Percentiles rank a stretch among this genome's conserved stretches.
These are phyloP conservation scores for Gyrodon lividus DNA, from an alignment of 768 basidiomycete genomes.

Conservation along the genomic window DNA sequence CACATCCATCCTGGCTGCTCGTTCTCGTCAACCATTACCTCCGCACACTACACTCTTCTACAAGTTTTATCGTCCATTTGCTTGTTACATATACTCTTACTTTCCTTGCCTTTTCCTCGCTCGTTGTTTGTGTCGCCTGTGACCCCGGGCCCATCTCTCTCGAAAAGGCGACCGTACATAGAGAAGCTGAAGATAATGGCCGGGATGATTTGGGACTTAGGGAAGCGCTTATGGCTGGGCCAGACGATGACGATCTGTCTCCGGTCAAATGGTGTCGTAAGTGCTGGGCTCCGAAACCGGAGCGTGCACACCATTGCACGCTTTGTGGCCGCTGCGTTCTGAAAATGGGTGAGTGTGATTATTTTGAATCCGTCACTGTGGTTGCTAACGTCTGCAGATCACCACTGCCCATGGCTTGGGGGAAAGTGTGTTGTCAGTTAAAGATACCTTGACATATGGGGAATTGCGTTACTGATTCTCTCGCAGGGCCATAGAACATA, in stretches of 20 bases:
- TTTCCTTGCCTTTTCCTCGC: conserved; percentile 68
- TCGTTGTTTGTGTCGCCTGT: conserved; percentile 68
- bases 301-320: conserved; percentile 77
- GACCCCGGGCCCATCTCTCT: conserved; percentile 66
- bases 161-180: conserved; percentile 21
- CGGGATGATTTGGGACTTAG: conserved; percentile 48
- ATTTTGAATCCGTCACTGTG: neutral
- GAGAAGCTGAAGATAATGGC: conserved; percentile 29
- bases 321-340: conserved; percentile 76
- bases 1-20: conserved; percentile 72
- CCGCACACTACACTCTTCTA: conserved; percentile 46
- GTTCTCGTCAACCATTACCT: conserved; percentile 70
- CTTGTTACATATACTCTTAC: conserved; percentile 61
- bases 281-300: conserved; percentile 79
- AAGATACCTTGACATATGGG: neutral
- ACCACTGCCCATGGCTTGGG: conserved; percentile 86
- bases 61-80: conserved; percentile 53
- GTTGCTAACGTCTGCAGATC: conserved; percentile 48
- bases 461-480: neutral
- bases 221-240: conserved; percentile 57
- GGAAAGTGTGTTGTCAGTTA: conserved; percentile 67
- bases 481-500: conserved; percentile 79
- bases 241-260: conserved; percentile 48
- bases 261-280: conserved; percentile 75
- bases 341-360: conserved; percentile 67